Evolutionary conservation across 2,329 filamentous ascomycete species (phyloP).

Genomic region (Alternaria brassicicola): DNA sequence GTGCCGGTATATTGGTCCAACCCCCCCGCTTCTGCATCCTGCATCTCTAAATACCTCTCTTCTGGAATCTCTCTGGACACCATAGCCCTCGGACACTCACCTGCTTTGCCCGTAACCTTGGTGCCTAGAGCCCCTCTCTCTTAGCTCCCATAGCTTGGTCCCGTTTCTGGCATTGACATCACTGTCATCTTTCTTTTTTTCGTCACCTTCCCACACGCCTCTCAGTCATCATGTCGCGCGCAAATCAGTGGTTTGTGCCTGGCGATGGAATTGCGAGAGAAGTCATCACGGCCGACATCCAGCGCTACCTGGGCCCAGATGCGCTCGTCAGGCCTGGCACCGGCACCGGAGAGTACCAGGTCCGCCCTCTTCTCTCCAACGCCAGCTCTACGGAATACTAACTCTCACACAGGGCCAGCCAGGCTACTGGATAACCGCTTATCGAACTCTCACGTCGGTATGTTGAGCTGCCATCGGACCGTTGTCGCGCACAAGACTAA

Average conservation of each 20-base stretch:
- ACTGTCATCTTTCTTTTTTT: slow-evolving; percentile 46
- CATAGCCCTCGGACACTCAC: slow-evolving; percentile 31
- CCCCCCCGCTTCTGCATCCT: slow-evolving; percentile 42
- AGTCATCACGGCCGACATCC: slow-evolving; percentile 60
- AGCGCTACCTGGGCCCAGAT: slow-evolving; percentile 58
- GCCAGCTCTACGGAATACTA: slow-evolving; percentile 17
- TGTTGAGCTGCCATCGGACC: slow-evolving; percentile 20
- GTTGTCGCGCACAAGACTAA: slow-evolving; percentile 22
- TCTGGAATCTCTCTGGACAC: slow-evolving; percentile 36
- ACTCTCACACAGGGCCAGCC: slow-evolving; percentile 46
- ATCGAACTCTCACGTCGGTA: slow-evolving; percentile 58
- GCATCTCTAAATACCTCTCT: slow-evolving; percentile 32
- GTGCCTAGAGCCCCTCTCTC: slow-evolving; percentile 39
- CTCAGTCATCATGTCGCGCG: slow-evolving; percentile 40
- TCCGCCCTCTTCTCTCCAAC: slow-evolving; percentile 39
- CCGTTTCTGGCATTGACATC: slow-evolving; percentile 43
- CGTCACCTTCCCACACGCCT: slow-evolving; percentile 25
- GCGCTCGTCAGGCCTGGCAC: slow-evolving; percentile 56
- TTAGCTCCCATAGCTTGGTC: slow-evolving; percentile 45
- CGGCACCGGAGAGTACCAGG: slow-evolving; percentile 54
- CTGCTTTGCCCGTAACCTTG: slow-evolving; percentile 34
- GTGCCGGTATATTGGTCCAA: slow-evolving; percentile 48
- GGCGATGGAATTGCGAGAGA: slow-evolving; percentile 58
- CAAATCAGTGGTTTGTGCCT: slow-evolving; percentile 57
- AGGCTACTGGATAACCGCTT: slow-evolving; percentile 60